Conservation (phyloP, 2,329 filamentous ascomycete species). For the Aspergillus candidus region DNA sequence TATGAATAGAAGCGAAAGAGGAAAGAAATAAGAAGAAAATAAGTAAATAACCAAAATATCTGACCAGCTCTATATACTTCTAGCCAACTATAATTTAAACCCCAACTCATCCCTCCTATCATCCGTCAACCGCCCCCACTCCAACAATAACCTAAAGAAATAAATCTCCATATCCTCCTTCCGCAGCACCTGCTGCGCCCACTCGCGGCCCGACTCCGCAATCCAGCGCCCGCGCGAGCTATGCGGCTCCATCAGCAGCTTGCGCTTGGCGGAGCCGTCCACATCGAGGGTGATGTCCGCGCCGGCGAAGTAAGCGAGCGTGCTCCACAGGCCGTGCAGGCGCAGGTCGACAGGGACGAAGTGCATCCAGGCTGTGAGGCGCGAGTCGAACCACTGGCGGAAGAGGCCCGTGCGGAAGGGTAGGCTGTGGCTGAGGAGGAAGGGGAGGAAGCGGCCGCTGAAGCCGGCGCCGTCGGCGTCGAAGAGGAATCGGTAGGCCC, state of each 20-base stretch:
- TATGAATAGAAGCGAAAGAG: not conserved
- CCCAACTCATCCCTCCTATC: conserved; percentile 50
- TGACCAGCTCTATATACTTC: not conserved
- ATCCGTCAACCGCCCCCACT: conserved; percentile 67
- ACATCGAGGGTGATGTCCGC: conserved; percentile 22
- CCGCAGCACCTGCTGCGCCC: conserved; percentile 58
- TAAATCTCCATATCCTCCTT: conserved; percentile 76
- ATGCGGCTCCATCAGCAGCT: conserved; percentile 46
- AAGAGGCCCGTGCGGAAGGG: conserved; percentile 68
- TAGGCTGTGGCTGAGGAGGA: conserved; percentile 60
- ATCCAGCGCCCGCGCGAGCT: conserved; percentile 57
- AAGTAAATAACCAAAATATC: not conserved
- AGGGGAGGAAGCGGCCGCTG: conserved; percentile 58
- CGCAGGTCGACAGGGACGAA: conserved; percentile 72
- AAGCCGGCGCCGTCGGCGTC: conserved; percentile 65
- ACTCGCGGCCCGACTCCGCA: conserved; percentile 58
- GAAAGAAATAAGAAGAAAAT: not conserved
- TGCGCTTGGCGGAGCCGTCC: conserved; percentile 34
- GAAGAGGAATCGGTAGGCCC: conserved; percentile 64
- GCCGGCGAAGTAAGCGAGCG: conserved; percentile 67
- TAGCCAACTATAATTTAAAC: conserved; percentile 22
- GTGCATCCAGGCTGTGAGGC: conserved; percentile 69
- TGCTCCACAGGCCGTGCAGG: conserved; percentile 67
- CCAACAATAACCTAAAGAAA: conserved; percentile 67
- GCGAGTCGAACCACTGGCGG: conserved; percentile 71